Conservation (phyloP, 768 basidiomycete species). For the Artomyces pyxidatus region DNA sequence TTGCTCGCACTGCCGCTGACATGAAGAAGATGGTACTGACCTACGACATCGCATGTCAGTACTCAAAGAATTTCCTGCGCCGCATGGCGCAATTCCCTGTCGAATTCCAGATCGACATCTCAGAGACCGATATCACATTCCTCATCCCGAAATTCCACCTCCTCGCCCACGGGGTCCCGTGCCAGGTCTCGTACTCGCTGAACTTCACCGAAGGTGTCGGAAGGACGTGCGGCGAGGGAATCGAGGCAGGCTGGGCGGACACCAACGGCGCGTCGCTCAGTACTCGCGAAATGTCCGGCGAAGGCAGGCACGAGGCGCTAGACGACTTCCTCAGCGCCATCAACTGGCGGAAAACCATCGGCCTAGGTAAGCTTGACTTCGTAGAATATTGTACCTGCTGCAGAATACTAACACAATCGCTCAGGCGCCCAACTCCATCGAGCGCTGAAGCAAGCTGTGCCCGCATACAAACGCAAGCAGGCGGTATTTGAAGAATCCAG, state of each 20-base stretch:
- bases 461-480: background rate
- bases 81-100: background rate
- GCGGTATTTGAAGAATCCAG: background rate
- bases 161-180: constrained; percentile 11
- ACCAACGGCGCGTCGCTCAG: constrained; percentile 3
- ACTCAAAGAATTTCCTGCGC: constrained; percentile 1
- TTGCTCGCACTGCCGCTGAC: background rate
- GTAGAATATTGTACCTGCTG: background rate
- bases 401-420: background rate
- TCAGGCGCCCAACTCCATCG: background rate
- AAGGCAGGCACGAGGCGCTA: constrained; percentile 6
- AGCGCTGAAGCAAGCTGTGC: background rate
- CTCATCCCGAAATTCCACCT: constrained; percentile 12
- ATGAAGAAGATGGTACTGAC: background rate
- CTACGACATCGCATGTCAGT: constrained; percentile 3
- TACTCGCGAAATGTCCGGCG: constrained; percentile 13
- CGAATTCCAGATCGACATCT: background rate
- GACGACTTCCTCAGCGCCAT: constrained; percentile 8
- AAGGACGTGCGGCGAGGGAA: constrained; percentile 13
- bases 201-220: constrained; percentile 8
- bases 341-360: constrained; percentile 10
- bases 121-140: background rate
- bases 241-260: constrained; percentile 15
- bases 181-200: constrained; percentile 11
- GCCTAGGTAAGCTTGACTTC: background rate